Evolutionary conservation across 1,139 yeast genomes (phyloP).

Genomic region (Yamadazyma atlantica): DNA sequence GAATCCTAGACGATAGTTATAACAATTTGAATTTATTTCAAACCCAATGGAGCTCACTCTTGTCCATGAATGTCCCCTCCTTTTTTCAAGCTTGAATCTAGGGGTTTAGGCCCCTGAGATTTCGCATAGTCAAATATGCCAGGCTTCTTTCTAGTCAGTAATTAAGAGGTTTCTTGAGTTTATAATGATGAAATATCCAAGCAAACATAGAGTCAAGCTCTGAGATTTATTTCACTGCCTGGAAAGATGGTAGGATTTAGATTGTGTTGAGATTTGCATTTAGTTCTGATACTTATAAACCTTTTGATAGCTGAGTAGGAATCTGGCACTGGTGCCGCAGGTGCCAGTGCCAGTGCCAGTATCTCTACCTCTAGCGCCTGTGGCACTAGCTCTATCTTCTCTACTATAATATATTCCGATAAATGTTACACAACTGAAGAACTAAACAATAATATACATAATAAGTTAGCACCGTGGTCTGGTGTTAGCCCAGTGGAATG

Average conservation of each 20-base stretch:
- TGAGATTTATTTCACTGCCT: conserved; percentile 53
- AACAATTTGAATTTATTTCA: conserved; percentile 53
- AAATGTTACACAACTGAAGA: background rate
- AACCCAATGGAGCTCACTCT: conserved; percentile 96
- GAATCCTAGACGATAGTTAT: conserved; percentile 75
- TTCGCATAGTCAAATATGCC: conserved; percentile 75
- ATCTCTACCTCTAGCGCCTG: too few relatives aligned
- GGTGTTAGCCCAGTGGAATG: too few relatives aligned
- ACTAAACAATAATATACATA: background rate
- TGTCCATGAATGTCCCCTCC: conserved; percentile 53
- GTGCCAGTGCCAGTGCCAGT: too few relatives aligned
- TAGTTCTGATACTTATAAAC: conserved; percentile 27
- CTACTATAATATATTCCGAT: too few relatives aligned
- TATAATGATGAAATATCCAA: conserved; percentile 71
- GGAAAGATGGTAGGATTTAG: conserved; percentile 46
- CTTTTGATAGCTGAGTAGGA: conserved; percentile 12
- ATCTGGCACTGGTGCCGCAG: too few relatives aligned
- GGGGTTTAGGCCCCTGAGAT: conserved; percentile 20
- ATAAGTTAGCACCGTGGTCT: too few relatives aligned
- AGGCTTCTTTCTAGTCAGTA: conserved; percentile 33
- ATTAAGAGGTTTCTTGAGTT: conserved; percentile 19
- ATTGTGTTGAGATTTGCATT: conserved; percentile 47
- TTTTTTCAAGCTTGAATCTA: conserved; percentile 28
- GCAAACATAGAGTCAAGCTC: conserved; percentile 96
- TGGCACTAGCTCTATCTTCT: too few relatives aligned